Base-by-base conservation (phyloP, 345 rosid genomes). In the Schrenkiella parvula region DNA sequence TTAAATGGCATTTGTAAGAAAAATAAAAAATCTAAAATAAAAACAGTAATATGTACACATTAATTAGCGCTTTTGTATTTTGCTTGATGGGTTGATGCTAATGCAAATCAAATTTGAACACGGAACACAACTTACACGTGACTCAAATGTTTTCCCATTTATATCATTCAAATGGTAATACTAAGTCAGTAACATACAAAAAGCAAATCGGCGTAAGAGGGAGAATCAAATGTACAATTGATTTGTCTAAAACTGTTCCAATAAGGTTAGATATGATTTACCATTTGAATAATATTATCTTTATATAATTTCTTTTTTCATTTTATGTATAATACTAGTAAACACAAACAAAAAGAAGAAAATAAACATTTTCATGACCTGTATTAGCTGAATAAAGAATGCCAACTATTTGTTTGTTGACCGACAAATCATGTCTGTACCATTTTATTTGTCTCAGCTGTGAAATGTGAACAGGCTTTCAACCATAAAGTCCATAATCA, bases 321-420 rank as follows among this genome's bases (percentile, higher is more conserved):
- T n/a, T n/a, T n/a, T n/a, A n/a, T n/a, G n/a, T n/a, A n/a, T n/a
- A n/a, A n/a, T n/a, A n/a, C n/a, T n/a, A n/a, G n/a, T n/a, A n/a
- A n/a, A n/a, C n/a, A n/a, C n/a, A n/a, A n/a, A n/a, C n/a, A n/a
- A n/a, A n/a, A n/a, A n/a, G n/a, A n/a, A n/a, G n/a, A n/a, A n/a
- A n/a, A n/a, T n/a, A n/a, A 25, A 25, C 28, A 25, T 25, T 2
- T 25, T 25, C 28, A 25, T 25, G 28, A 25, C 4, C 2, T n/a
- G n/a, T 25, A 25, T 25, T 25, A 25, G 28, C 28, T 62, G 26
- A n/a, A n/a, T n/a, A n/a, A n/a, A n/a, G n/a, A n/a, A n/a, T n/a
- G 47, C 17, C 15, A 65, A 66, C 70, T 10, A 64, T n/a, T 22
- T 35, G 70, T 23, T n/a, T 7, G 37, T 66, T 64, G 56, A 32